Percentiles rank a stretch among this genome's conserved stretches.
These are phyloP conservation scores for Nothomitra cinnamomea DNA, from an alignment of 2,329 filamentous ascomycete species.

Conservation along the genomic window DNA sequence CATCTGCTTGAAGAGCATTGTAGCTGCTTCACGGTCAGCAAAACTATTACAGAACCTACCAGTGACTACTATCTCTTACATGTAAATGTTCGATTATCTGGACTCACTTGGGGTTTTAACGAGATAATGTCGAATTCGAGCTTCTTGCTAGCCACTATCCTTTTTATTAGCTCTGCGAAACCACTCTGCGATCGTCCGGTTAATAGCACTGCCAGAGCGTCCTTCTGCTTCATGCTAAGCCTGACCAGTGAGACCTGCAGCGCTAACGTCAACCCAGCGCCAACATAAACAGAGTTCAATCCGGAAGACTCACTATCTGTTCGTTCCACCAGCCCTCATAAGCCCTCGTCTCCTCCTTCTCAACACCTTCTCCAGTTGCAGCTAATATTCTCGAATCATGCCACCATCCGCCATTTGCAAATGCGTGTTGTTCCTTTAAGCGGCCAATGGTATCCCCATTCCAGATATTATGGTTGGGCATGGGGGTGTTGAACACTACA, in stretches of 20 bases:
- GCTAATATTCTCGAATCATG: conserved; percentile 77
- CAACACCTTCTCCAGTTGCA: conserved; percentile 67
- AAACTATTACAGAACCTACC: not conserved
- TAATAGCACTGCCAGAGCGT: conserved; percentile 68
- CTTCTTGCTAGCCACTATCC: conserved; percentile 59
- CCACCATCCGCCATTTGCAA: conserved; percentile 89
- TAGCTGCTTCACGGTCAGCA: conserved; percentile 23
- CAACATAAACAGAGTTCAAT: conserved; percentile 2
- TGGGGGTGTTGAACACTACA: conserved; percentile 72
- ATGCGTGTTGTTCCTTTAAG: conserved; percentile 57
- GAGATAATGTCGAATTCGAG: conserved; percentile 79
- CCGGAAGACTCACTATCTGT: conserved; percentile 42
- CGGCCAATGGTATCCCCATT: conserved; percentile 58
- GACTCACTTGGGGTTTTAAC: conserved; percentile 71
- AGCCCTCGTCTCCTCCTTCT: conserved; percentile 62
- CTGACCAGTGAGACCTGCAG: conserved; percentile 50
- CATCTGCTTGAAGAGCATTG: conserved; percentile 82
- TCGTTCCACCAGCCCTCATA: conserved; percentile 99
- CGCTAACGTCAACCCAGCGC: not conserved
- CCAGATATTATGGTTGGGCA: conserved; percentile 84
- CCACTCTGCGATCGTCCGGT: conserved; percentile 68
- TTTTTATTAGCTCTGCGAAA: conserved; percentile 65
- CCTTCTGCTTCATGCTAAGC: conserved; percentile 67
- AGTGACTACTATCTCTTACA: conserved; percentile 20
- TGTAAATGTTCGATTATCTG: conserved; percentile 58